Evolutionary conservation across 108 stramenopile species (phyloP), one percentile per base, ranked within the genome.

Genomic region (Schizochytrium sp.): DNA sequence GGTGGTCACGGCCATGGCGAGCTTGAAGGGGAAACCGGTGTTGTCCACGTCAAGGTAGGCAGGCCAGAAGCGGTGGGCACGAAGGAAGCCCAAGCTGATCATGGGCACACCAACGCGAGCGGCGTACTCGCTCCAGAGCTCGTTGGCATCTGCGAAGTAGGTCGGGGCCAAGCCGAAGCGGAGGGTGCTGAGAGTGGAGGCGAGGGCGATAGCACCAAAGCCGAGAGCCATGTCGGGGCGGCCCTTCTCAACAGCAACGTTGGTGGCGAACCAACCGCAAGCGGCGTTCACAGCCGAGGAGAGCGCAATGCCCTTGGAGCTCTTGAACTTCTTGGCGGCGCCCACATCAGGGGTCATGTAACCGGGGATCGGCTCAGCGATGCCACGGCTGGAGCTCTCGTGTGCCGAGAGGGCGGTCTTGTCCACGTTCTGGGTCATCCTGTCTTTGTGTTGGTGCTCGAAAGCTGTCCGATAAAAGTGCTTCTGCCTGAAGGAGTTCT

Each of bases 191-290:
- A 83, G 13, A 4, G 73, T 53, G 49, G 73, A 83, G 28, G 73
- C 73, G 44, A 83, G 73, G 28, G 73, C 73, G 49, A 83, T 50
- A 50, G 53, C 49, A 28, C 73, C 73, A 17, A 83, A 53, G 49
- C 73, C 73, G 28, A 83, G 17, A 8, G 73, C 73, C 73, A 83
- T 50, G 12, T 83, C 73, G 49, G 53, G 4, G 49, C 73, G 46
- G 46, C 73, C 73, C 73, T 83, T 83, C 44, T 53, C 49, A 50
- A 19, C 47, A 50, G 44, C 45, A 17, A 8, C 50, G 28, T 53
- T 47, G 10, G 73, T 50, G 7, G 73, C 73, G 73, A 38, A 47
- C 73, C 73, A 83, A 50, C 73, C 47, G 73, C 73, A 83, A 46
- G 50, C 73, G 28, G 49, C 50, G 73, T 83, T 83, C 10, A 83